phyloP scores from a whole-genome alignment of 306 rosid species.

The Vigna hirtella region DNA sequence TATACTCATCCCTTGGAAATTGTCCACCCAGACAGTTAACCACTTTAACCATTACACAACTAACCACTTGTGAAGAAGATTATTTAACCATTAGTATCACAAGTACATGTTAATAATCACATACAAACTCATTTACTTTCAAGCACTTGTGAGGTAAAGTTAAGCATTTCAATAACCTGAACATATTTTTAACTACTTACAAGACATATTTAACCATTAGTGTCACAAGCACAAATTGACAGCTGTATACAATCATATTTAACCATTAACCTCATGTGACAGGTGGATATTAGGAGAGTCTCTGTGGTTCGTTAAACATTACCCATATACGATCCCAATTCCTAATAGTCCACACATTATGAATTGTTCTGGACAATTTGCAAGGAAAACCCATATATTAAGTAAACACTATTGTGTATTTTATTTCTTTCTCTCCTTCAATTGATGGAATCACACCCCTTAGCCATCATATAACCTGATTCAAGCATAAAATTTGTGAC shows the following conservation, averaged over 20 bases:
- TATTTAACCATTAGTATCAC: background rate
- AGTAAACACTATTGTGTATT: background rate
- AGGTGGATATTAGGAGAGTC: background rate
- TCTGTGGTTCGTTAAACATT: background rate
- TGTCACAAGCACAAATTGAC: background rate
- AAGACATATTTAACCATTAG: background rate
- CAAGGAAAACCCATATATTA: slow-evolving; percentile 17
- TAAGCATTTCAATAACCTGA: background rate
- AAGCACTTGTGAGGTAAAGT: background rate
- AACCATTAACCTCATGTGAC: background rate
- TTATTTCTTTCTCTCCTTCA: slow-evolving; percentile 26
- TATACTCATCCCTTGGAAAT: background rate
- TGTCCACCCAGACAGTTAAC: background rate
- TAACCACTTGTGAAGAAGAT: background rate
- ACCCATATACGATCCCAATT: background rate
- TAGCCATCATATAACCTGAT: slow-evolving; percentile 11
- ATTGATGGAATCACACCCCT: background rate
- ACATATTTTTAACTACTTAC: background rate
- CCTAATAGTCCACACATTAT: slow-evolving; percentile 18
- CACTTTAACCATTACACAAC: background rate
- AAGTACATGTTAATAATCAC: background rate
- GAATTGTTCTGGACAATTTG: background rate
- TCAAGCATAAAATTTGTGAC: slow-evolving; percentile 1
- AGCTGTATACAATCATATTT: background rate
- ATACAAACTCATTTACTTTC: background rate